Evolutionary conservation across 371 early-diverging fungal species (phyloP).

Genomic region (Chytridiales sp.): DNA sequence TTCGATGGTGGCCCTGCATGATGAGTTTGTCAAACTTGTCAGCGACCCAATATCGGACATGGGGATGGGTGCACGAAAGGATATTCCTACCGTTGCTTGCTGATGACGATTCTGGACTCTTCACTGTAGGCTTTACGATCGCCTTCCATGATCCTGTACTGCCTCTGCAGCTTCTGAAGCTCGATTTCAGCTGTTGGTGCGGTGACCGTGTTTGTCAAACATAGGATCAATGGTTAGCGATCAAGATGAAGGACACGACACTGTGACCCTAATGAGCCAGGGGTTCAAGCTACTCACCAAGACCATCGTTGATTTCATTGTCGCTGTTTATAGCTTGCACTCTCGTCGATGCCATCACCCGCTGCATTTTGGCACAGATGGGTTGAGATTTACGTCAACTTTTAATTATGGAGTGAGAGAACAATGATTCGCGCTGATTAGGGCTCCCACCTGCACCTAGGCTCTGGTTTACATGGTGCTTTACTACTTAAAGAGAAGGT

Average conservation of each 20-base stretch:
- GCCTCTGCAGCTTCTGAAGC: slow-evolving; percentile 55
- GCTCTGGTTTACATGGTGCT: too few relatives aligned
- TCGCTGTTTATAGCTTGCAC: slow-evolving; percentile 41
- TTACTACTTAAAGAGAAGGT: too few relatives aligned
- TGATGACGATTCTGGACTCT: slow-evolving; percentile 50
- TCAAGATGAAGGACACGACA: not conserved
- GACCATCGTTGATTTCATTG: slow-evolving; percentile 47
- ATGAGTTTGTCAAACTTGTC: not conserved
- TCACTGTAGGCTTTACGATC: slow-evolving; percentile 61
- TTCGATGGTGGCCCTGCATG: slow-evolving; percentile 47
- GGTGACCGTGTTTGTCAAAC: not conserved
- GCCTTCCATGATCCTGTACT: slow-evolving; percentile 63
- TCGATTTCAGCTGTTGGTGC: slow-evolving; percentile 50
- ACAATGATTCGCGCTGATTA: too few relatives aligned
- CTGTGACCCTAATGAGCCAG: not conserved
- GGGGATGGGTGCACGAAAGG: not conserved
- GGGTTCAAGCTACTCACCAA: slow-evolving; percentile 31
- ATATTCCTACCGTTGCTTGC: slow-evolving; percentile 49
- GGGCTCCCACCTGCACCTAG: too few relatives aligned
- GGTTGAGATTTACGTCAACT: not conserved
- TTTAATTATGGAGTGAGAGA: too few relatives aligned
- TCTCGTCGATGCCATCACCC: slow-evolving; percentile 30
- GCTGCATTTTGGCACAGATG: slow-evolving; percentile 22
- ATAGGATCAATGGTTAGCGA: not conserved
- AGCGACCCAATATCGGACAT: not conserved